Base-by-base conservation (phyloP, 371 early-diverging fungal species). In the Haplosporangium sp. region DNA sequence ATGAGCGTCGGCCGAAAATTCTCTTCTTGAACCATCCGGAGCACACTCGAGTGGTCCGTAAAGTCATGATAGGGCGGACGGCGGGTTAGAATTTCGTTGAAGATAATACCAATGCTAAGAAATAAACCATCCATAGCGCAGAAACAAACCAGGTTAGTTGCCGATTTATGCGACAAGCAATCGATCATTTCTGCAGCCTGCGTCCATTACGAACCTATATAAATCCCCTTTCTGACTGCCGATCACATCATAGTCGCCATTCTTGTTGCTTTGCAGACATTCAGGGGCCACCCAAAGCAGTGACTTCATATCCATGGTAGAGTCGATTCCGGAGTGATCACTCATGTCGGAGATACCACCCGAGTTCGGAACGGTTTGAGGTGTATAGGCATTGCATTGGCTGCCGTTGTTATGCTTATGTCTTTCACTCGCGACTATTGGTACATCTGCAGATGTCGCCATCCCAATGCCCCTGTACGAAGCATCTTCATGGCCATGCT, bases 241-340 rank as follows among this genome's bases (percentile, higher is more conserved):
- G 23, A 60, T 36, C 2, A 74, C 68, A n/a, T 82, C 47, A 51
- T 81, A 83, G 0, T 65, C 54, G n/a, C 81, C 81, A 20, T 62
- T 20, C 16, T 62, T 70, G 20, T 65, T 59, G 11, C 62, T 42
- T 2, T 67, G n/a, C 5, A 85, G 46, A 18, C 85, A 83, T 55
- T 86, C 86, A 18, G 86, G 86, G 1, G 86, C 86, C 12, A 81
- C 52, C 84, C 85, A 86, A 7, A 85, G 64, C 45, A 85, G 47
- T 0, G 73, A 68, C 20, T 71, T 62, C 16, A 62, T 10, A 23
- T 64, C 72, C 11, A 57, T 59, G 3, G 68, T 36, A 10, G 60
- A 29, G 23, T 77, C 79, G 29, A 62, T 59, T 10, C 68, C 68
- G 37, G 72, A 72, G 9, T 67, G 54, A 13, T 67, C 71, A 9